Evolutionary conservation across 768 basidiomycete genomes (phyloP).

Genomic region (Boletus sp.): DNA sequence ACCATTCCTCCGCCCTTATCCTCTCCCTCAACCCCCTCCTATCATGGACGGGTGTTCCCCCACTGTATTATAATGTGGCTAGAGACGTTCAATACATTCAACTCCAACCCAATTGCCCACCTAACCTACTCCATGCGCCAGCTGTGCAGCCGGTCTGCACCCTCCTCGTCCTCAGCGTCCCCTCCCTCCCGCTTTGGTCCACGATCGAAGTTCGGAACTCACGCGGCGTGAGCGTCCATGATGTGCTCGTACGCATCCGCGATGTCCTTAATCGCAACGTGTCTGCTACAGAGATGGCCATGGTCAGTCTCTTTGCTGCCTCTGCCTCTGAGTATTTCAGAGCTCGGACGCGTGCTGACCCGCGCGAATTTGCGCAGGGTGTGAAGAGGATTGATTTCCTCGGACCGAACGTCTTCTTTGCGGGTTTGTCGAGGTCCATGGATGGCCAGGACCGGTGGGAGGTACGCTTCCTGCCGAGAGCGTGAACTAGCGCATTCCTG

Average conservation of each 20-base stretch:
- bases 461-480: slow-evolving; percentile 21
- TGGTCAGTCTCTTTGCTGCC: slow-evolving; percentile 21
- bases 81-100: slow-evolving; percentile 24
- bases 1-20: slow-evolving; percentile 15
- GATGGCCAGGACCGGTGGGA: slow-evolving; percentile 30
- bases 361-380: slow-evolving; percentile 37
- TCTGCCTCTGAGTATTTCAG: slow-evolving; percentile 29
- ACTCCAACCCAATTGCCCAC: slow-evolving; percentile 15
- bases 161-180: slow-evolving; percentile 17
- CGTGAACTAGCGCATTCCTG: slow-evolving; percentile 4
- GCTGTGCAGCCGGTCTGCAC: slow-evolving; percentile 23
- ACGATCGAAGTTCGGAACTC: slow-evolving; percentile 30
- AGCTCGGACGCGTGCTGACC: slow-evolving; percentile 27
- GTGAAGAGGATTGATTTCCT: slow-evolving; percentile 40
- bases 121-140: slow-evolving; percentile 15
- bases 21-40: slow-evolving; percentile 26
- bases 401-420: slow-evolving; percentile 29
- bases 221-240: slow-evolving; percentile 25
- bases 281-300: slow-evolving; percentile 23
- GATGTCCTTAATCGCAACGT: slow-evolving; percentile 27
- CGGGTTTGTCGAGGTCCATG: slow-evolving; percentile 27
- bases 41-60: slow-evolving; percentile 16
- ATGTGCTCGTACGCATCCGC: slow-evolving; percentile 28
- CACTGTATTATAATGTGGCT: slow-evolving; percentile 25
- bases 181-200: slow-evolving; percentile 26